Evolutionary conservation across 345 rosid genomes (phyloP), one percentile per base, ranked within the genome.

Genomic region (Rhodamnia argentea): DNA sequence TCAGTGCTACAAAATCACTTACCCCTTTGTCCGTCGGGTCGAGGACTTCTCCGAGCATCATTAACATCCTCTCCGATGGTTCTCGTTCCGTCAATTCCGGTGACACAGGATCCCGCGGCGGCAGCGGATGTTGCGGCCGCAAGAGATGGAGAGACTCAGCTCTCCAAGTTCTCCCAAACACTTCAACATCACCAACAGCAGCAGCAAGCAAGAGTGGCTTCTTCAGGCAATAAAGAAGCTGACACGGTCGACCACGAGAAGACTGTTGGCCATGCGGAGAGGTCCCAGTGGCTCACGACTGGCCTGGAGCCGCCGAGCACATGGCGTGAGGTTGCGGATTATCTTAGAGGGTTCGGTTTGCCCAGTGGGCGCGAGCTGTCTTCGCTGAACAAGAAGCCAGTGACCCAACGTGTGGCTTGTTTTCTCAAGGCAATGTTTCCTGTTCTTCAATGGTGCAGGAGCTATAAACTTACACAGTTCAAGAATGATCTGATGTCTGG

Each of bases 401-500:
- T 84, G 37, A 54, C 85, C 11, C 91, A 91, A 86, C 88, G 85
- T 11, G 82, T 87, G 23, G 56, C 90, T 83, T 90, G 90, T 10
- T 59, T 88, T 76, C 55, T 95, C 83, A 88, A 89, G 86, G 87
- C 89, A 13, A 52, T 89, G 26, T 97, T 97, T 89, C 98, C 99
- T 42, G 90, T 95, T 84, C 91, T 97, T 64, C 83, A 88, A 57
- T 97, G 98, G 98, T 87, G 93, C 82, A 84, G 89, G 87, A 87
- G 90, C 86, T 96, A 96, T 86, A 92, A 91, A 44, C 85, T 87
- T 18, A 75, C 90, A 1, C 91, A 92, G 85, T 93, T 97, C 91
- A 97, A 93, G 93, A 92, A 87, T 44, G 99, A 97, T 82, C 87
- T 97, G 59, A 60, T 97, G 92, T 97, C 97, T 5, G 98, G 98